Conservation (phyloP, 2,329 filamentous ascomycete species). For the Nigrospora sphaerica region DNA sequence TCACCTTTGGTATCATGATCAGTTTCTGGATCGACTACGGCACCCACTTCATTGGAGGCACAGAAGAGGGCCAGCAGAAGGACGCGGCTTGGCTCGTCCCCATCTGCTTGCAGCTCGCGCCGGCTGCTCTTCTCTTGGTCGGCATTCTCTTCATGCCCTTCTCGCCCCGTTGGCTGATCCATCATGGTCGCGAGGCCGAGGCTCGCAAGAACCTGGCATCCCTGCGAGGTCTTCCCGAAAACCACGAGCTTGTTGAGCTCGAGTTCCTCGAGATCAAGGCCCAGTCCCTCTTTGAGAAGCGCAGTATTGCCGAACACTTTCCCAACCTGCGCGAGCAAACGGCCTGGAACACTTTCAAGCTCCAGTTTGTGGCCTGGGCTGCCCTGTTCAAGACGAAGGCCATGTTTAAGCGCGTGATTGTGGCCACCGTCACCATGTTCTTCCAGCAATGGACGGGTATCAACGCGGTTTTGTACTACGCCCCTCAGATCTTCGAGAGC, state of each 20-base stretch:
- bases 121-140: conserved; percentile 56
- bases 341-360: conserved; percentile 55
- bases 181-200: conserved; percentile 57
- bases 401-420: conserved; percentile 60
- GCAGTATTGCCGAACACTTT: conserved; percentile 59
- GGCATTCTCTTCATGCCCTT: conserved; percentile 79
- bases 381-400: conserved; percentile 57
- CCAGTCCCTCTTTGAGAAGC: conserved; percentile 70
- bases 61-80: conserved; percentile 37
- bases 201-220: conserved; percentile 54
- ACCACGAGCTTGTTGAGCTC: conserved; percentile 63
- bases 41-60: conserved; percentile 58
- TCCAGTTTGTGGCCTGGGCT: conserved; percentile 61
- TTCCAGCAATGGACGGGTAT: conserved; percentile 48
- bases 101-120: conserved; percentile 62
- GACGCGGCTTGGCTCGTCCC: conserved; percentile 70
- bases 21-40: conserved; percentile 60
- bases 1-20: conserved; percentile 58
- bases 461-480: conserved; percentile 61
- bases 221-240: conserved; percentile 53
- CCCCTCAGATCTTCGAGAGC: conserved; percentile 61
- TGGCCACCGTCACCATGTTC: conserved; percentile 57
- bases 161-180: conserved; percentile 67
- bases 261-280: conserved; percentile 83
- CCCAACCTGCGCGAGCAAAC: conserved; percentile 56